Evolutionary conservation across 1,284 basidiomycete species (phyloP).

Genomic region (Ganoderma lucidum): DNA sequence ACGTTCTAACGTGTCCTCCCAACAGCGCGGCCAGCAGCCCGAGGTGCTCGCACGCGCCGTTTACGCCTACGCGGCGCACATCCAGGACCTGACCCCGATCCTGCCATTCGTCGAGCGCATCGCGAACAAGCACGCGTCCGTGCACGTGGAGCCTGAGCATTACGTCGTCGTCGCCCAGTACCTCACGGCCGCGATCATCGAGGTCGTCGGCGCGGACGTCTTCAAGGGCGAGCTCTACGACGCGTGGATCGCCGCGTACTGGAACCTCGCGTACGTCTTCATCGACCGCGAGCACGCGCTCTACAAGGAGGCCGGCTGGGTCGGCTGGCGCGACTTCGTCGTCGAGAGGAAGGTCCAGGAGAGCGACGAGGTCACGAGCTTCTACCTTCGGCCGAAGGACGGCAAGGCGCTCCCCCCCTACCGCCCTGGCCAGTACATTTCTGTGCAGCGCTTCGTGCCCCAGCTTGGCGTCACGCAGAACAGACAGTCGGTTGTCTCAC

Average conservation of each 20-base stretch:
- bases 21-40: constrained; percentile 32
- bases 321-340: constrained; percentile 37
- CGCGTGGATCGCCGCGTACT: constrained; percentile 39
- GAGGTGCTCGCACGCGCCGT: constrained; percentile 35
- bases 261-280: constrained; percentile 38
- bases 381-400: constrained; percentile 39
- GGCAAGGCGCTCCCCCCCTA: constrained; percentile 31
- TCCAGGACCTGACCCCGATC: constrained; percentile 38
- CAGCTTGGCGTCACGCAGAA: constrained; percentile 33
- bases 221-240: constrained; percentile 32
- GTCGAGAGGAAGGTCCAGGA: constrained; percentile 35
- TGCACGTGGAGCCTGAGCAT: constrained; percentile 36
- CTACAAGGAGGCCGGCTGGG: constrained; percentile 36
- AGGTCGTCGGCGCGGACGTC: constrained; percentile 36
- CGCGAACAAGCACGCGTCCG: constrained; percentile 38
- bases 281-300: constrained; percentile 38
- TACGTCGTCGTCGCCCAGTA: constrained; percentile 38
- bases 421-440: constrained; percentile 39
- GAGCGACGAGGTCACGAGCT: constrained; percentile 38
- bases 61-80: constrained; percentile 38
- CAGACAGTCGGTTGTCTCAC: constrained; percentile 27
- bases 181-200: constrained; percentile 34
- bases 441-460: constrained; percentile 34
- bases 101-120: constrained; percentile 39
- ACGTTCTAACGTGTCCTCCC: background rate